phyloP scores from a whole-genome alignment of 2,329 filamentous ascomycete genomes.

The Cladosporium cucumerinum region DNA sequence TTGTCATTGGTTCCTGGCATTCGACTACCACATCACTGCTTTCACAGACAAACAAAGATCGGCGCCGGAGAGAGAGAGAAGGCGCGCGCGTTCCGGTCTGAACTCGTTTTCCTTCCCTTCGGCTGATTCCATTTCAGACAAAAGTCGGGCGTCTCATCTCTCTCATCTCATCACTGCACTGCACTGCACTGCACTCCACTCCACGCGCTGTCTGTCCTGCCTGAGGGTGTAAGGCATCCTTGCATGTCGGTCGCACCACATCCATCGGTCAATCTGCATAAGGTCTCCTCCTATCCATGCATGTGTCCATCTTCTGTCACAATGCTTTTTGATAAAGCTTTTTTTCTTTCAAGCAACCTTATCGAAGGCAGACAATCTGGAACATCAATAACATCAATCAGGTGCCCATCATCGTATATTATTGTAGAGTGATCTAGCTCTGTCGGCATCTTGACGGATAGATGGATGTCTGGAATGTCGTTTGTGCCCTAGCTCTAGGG shows the following conservation, averaged over 20 bases:
- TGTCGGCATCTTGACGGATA: background rate
- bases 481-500: background rate
- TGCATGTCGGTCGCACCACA: background rate
- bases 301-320: background rate
- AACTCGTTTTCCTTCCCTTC: background rate
- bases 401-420: background rate
- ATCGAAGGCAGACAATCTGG: background rate
- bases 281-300: background rate
- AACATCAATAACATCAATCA: background rate
- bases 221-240: background rate
- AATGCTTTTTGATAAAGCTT: background rate
- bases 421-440: background rate
- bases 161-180: background rate
- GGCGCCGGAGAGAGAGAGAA: background rate
- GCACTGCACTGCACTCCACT: no score
- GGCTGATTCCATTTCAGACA: slow-evolving; percentile 5
- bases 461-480: background rate
- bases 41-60: background rate
- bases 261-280: background rate
- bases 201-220: background rate
- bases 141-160: background rate
- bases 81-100: background rate
- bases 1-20: background rate
- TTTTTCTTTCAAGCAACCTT: background rate
- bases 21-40: background rate